A percentile compares a stretch with the other conserved stretches of the same genome.
Conservation (phyloP, 106 monocot genomes). For the Hemerocallis citrina region DNA sequence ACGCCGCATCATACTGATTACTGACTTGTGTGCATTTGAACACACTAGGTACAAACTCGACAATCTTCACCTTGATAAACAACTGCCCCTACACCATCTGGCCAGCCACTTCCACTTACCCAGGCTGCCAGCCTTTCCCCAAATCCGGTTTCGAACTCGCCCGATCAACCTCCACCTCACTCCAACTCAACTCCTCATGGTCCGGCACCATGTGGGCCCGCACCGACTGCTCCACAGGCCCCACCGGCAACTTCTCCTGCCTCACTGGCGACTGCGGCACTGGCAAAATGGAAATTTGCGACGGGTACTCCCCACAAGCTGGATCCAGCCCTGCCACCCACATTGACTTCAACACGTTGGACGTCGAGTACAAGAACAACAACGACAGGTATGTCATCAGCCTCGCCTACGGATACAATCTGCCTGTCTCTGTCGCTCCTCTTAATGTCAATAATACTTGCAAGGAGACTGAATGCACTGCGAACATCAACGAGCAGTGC, state of each 20-base stretch:
- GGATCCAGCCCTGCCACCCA: slow-evolving; percentile 40
- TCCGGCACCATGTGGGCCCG: slow-evolving; percentile 49
- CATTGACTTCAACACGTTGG: slow-evolving; percentile 42
- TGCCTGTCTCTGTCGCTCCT: slow-evolving; percentile 29
- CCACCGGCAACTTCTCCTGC: slow-evolving; percentile 22
- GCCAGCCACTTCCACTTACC: slow-evolving; percentile 28
- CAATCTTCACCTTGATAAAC: slow-evolving; percentile 6
- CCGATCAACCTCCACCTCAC: background rate
- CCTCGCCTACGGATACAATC: slow-evolving; percentile 51
- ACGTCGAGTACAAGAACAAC: slow-evolving; percentile 25
- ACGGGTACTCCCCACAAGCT: too few species aligned
- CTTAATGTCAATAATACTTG: slow-evolving; percentile 20
- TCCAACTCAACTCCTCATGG: slow-evolving; percentile 30
- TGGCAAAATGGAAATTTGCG: slow-evolving; percentile 20
- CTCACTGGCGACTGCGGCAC: slow-evolving; percentile 44
- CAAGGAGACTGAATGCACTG: slow-evolving; percentile 18
- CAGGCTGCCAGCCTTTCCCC: slow-evolving; percentile 13
- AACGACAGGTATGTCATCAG: slow-evolving; percentile 46
- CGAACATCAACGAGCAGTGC: slow-evolving; percentile 32
- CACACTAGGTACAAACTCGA: background rate
- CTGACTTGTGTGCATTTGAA: too few species aligned
- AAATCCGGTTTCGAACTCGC: slow-evolving; percentile 40
- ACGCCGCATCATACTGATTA: too few species aligned
- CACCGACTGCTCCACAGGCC: slow-evolving; percentile 26
- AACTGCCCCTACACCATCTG: slow-evolving; percentile 29